phyloP scores from a whole-genome alignment of 306 rosid species.

The Castanea sativa region DNA sequence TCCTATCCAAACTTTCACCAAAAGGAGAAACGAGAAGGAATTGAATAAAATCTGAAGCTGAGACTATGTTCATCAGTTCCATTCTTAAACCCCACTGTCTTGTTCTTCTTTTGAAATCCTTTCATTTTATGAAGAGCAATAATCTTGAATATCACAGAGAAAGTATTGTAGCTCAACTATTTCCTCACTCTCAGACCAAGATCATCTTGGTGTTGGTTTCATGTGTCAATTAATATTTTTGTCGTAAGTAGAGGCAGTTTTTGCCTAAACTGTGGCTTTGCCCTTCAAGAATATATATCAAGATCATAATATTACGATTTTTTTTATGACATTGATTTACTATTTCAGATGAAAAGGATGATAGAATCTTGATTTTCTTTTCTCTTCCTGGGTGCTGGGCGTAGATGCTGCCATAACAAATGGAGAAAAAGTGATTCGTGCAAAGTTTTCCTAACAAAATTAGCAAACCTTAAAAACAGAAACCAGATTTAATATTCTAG shows the following conservation, averaged over 20 bases:
- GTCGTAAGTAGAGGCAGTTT: no score
- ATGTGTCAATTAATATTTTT: no score
- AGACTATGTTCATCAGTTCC: no score
- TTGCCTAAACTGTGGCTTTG: no score
- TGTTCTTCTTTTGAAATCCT: not conserved
- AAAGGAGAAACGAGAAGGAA: no score
- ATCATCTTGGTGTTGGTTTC: not conserved
- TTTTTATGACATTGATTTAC: not conserved
- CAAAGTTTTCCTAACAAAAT: not conserved
- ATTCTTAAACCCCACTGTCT: no score
- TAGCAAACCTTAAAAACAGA: not conserved
- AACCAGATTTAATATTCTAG: not conserved
- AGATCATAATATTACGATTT: not conserved
- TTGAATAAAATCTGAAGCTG: no score
- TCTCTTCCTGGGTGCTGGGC: not conserved
- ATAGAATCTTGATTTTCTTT: not conserved
- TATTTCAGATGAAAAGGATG: not conserved
- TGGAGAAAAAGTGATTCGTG: not conserved
- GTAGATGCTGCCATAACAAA: not conserved
- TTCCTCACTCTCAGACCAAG: not conserved
- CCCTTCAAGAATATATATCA: no score
- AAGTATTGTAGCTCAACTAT: not conserved
- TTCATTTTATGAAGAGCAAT: not conserved
- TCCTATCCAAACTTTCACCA: no score
- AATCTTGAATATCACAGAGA: not conserved